Base-by-base conservation (phyloP, 169 alveolate species). In the Babesia caballi region DNA sequence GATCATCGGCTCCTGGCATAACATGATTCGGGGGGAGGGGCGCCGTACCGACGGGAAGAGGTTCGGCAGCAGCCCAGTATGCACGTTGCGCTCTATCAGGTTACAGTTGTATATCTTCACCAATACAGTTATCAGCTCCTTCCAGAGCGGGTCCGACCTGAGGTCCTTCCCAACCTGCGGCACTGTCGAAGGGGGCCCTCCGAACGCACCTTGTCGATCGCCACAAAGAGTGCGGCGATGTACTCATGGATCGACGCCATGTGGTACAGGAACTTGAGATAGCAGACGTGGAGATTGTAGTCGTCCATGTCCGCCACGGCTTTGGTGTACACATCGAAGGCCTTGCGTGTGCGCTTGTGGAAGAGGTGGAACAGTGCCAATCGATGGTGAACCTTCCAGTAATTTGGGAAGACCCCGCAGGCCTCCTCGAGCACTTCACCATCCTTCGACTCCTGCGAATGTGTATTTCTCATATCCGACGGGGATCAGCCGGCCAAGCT, bases 241-340 rank as follows among this genome's bases (percentile, higher is more conserved):
- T 88, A 88, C 75, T 88, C 93, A 50, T 88, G 93, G 28, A 88
- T 75, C 3, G 93, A 88, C 21, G 93, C 89, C 30, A 84, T 88
- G 58, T 84, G 91, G 59, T 88, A 88, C 17, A 87, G 59, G 63
- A 88, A 88, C 46, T 74, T 67, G 66, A 88, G 75, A 66, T 74
- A 88, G 60, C 67, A 51, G 9, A 59, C 54, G 42, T 78, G 63
- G 25, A 78, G 66, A 19, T 56, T 54, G 46, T 67, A 78, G 19
- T 78, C 83, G 38, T 69, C 58, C 19, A 36, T 38, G 19, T 19
- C 19, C 46, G 46, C 52, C 27, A 78, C n/a, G 4, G 83, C 87
- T 5, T 35, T 67, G 44, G 36, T 70, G 72, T 66, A 78, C 21
- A 59, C 71, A 4, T 78, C 78, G 41, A 51, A 68, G 12, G 87